Evolutionary conservation across 192 early-diverging fungal genomes (phyloP).

Genomic region (Linnemannia elongata): DNA sequence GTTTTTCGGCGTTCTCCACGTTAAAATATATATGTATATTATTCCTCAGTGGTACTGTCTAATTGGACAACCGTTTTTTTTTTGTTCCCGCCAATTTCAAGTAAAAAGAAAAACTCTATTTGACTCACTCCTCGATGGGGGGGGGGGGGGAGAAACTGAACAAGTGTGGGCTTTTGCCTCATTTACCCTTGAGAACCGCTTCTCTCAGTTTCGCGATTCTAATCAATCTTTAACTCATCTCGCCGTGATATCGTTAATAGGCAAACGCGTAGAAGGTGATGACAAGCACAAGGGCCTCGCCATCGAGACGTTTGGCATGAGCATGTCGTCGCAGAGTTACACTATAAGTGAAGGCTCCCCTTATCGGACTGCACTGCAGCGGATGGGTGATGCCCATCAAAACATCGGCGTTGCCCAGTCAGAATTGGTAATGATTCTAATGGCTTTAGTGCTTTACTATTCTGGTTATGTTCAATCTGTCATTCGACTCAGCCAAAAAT

Average conservation of each 20-base stretch:
- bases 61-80: background rate
- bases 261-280: conserved; percentile 55
- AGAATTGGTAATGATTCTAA: conserved; percentile 25
- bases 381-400: conserved; percentile 54
- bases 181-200: background rate
- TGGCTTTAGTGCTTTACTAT: background rate
- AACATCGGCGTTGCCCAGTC: conserved; percentile 49
- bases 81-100: conserved; percentile 13
- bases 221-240: background rate
- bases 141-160: no score
- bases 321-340: conserved; percentile 49
- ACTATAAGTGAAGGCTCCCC: conserved; percentile 46
- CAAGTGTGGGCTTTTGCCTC: background rate
- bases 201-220: background rate
- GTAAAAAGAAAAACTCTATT: conserved; percentile 1
- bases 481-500: background rate
- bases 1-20: background rate
- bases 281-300: conserved; percentile 54
- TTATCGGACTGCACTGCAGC: conserved; percentile 43
- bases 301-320: conserved; percentile 53
- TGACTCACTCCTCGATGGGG: background rate
- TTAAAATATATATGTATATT: background rate
- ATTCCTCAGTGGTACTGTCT: background rate
- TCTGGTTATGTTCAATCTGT: background rate
- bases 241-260: background rate